phyloP scores from a whole-genome alignment of 2,329 filamentous ascomycete species.

The Diaporthe batatas region DNA sequence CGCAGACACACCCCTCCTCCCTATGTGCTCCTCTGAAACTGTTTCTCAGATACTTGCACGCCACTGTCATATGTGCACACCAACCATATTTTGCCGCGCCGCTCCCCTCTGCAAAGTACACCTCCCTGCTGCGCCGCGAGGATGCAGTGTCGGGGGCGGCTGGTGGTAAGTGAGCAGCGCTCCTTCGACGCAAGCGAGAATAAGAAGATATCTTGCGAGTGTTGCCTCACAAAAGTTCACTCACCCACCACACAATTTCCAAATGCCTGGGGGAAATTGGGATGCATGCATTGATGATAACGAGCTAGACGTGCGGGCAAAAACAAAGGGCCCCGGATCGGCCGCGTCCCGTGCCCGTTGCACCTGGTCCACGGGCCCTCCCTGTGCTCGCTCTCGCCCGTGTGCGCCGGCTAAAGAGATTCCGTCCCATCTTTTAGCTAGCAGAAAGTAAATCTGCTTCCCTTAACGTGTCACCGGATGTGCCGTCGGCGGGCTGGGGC shows the following conservation, averaged over 20 bases:
- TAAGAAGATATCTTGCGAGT: neutral
- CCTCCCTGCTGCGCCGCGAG: slow-evolving; percentile 23
- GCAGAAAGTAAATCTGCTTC: slow-evolving; percentile 10
- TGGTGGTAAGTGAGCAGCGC: slow-evolving; percentile 2
- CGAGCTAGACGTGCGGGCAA: neutral
- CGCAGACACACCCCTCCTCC: neutral
- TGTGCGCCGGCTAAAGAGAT: slow-evolving; percentile 14
- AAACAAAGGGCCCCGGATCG: slow-evolving; percentile 5
- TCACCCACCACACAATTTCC: neutral
- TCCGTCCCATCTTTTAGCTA: slow-evolving; percentile 11
- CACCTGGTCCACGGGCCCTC: neutral
- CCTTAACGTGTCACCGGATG: slow-evolving; percentile 2
- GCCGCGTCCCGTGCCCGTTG: slow-evolving; percentile 18
- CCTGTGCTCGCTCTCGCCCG: slow-evolving; percentile 13
- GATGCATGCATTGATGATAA: neutral
- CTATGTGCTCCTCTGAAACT: slow-evolving; percentile 25
- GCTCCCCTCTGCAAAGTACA: slow-evolving; percentile 3
- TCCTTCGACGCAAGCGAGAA: slow-evolving; percentile 15
- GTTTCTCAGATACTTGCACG: slow-evolving; percentile 26
- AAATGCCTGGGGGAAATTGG: too few relatives aligned
- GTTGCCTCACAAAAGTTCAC: neutral
- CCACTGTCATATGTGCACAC: slow-evolving; percentile 14
- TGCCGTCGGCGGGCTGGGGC: neutral
- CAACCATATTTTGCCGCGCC: neutral
- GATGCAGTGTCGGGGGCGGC: neutral